Conservation (phyloP, 2,329 filamentous ascomycete species). For the Beauveria medogensis region DNA sequence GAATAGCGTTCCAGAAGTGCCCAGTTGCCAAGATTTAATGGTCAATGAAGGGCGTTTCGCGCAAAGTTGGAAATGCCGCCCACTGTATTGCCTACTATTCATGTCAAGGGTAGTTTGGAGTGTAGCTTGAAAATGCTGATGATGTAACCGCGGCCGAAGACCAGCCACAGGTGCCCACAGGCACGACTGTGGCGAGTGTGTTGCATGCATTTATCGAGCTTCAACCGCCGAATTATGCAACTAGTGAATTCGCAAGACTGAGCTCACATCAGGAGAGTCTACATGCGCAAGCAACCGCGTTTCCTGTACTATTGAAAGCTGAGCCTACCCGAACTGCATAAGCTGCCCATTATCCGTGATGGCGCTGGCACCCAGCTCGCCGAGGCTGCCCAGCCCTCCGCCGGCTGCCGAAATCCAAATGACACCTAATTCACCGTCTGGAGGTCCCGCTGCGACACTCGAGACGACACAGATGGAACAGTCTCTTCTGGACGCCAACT, state of each 20-base stretch:
- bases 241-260: conserved; percentile 9
- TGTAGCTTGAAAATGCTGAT: not conserved
- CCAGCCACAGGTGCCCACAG: conserved; percentile 12
- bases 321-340: not conserved
- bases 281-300: not conserved
- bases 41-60: not conserved
- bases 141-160: not conserved
- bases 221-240: conserved; percentile 13
- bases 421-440: conserved; percentile 65
- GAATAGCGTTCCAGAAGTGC: not conserved
- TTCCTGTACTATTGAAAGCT: conserved; percentile 6
- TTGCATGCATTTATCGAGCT: conserved; percentile 18
- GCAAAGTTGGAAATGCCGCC: not conserved
- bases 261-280: conserved; percentile 2
- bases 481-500: conserved; percentile 60
- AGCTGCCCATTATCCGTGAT: conserved; percentile 27
- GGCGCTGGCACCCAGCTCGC: conserved; percentile 66
- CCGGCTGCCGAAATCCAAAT: conserved; percentile 93
- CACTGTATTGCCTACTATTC: not conserved
- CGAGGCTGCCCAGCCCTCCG: conserved; percentile 87
- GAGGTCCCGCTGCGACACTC: conserved; percentile 45
- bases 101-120: not conserved
- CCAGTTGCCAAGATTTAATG: not conserved
- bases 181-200: not conserved
- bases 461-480: conserved; percentile 56